These are phyloP conservation scores for Thuja plicata DNA, from an alignment of 83 land plant genomes.

Conservation along the genomic window DNA sequence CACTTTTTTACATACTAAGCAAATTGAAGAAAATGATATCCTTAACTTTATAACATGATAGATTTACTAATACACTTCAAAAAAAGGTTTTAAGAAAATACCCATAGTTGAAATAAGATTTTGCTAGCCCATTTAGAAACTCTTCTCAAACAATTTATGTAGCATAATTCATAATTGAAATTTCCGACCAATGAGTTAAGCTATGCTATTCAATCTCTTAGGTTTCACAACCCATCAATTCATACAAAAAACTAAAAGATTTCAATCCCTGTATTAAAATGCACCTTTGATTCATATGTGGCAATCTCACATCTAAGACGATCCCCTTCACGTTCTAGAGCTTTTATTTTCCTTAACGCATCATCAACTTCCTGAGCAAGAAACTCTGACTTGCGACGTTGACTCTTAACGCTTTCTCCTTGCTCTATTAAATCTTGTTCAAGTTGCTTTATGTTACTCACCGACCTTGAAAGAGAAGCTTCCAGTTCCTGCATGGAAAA, in stretches of 20 bases:
- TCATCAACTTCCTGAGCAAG: conserved; percentile 43
- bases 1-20: too few species aligned
- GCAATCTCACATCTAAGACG: conserved; percentile 64
- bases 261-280: neutral
- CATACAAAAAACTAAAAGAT: neutral
- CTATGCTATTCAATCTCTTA: neutral
- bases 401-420: conserved; percentile 32
- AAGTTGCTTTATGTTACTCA: conserved; percentile 36
- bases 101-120: neutral
- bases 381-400: conserved; percentile 40
- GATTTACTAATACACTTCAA: neutral
- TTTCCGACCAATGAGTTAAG: neutral
- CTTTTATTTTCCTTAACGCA: conserved; percentile 56
- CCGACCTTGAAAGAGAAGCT: conserved; percentile 39
- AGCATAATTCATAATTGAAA: neutral
- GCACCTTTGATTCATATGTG: conserved; percentile 64
- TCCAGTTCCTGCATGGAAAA: conserved; percentile 52
- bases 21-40: neutral
- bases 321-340: conserved; percentile 66
- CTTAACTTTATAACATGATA: neutral
- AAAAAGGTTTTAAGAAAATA: neutral
- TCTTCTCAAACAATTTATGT: neutral
- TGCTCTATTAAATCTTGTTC: conserved; percentile 47
- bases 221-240: neutral
- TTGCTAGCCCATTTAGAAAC: neutral